Base-by-base conservation (phyloP, 192 early-diverging fungal genomes). In the Obelidium mucronatum region DNA sequence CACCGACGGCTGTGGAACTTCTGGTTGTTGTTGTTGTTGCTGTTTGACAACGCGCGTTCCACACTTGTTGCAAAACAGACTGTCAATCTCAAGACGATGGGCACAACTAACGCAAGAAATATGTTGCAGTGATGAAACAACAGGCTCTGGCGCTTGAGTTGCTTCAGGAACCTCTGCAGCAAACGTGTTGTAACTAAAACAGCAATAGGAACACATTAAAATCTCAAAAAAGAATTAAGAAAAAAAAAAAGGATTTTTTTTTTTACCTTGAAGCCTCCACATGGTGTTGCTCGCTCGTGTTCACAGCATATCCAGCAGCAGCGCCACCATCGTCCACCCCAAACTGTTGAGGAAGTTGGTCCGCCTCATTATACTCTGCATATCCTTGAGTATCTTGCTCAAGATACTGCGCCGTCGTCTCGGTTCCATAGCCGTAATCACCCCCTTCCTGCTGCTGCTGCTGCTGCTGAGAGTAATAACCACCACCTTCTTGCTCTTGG, bases 21-120 rank as follows among this genome's bases (percentile, higher is more conserved):
- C n/a, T n/a, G n/a, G n/a, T n/a, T n/a, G 55, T 26, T 35, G 70
- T 33, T 69, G 55, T 33, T 17, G 52, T 58, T 28, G 31, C 34
- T 34, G 40, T n/a, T n/a, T n/a, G n/a, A n/a, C 15, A 60, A 73
- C 70, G 24, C 40, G 30, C 4, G 68, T 76, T 30, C 84, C 84
- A 62, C 84, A 85, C 62, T 79, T 83, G 35, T 61, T 75, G 55
- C 84, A 85, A 56, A 85, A 85, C 74, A 83, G 77, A 17, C 73
- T 40, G 22, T 80, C 81, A 0, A 52, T 11, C 22, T 78, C 74
- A 34, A 79, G 77, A 33, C 53, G 8, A 59, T 75, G 80, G 3
- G 28, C 30, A 68, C 83, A 85, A 36, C 70, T 80, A 15, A 76
- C 44, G 52, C 83, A 82, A 2, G n/a, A n/a, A 37, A 81, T 74